Evolutionary conservation across 2,329 filamentous ascomycete genomes (phyloP), one percentile per base, ranked within the genome.

Genomic region (Exophiala viscosa): DNA sequence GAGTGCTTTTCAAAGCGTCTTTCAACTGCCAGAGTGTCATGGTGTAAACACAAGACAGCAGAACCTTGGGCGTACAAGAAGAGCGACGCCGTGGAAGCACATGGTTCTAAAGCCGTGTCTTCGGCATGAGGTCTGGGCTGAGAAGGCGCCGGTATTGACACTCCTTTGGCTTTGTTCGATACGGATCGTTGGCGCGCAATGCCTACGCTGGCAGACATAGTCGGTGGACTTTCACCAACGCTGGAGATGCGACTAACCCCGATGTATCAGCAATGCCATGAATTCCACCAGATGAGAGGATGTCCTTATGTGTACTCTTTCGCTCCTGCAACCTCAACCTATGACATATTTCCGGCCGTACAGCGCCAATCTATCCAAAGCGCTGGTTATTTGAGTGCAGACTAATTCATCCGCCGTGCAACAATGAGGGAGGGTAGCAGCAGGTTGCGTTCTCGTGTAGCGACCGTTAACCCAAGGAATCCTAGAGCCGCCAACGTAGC

Each of bases 1-100:
- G 82, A 80, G 69, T 99, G 93, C 54, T 85, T 81, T 23, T 87
- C 84, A 67, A 97, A 97, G 14, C 87, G 82, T 55, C 90, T 80
- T 66, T 97, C 92, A 60, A 97, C 86, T 14, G 87, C 88, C 49
- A 99, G 74, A 3, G 88, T 95, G 67, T 97, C 92, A 72, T 97
- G 92, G 65, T 95, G 90, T 31, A 92, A 84, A 69, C 90, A 93
- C 18, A 96, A 79, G 53, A 99, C 84, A 5, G 85, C 82, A 48
- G 84, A 85, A 31, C 89, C 87, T 68, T 97, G 80, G 18, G 90
- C 85, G 70, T 95, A 96, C 20, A 99, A 80, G 60, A 99, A 87
- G 76, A 93, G 87, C 18, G 90, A 89, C 1, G 88, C 89, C 3
- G 93, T 97, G 28, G 93, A 90, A 14, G 90, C 90, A 69, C 88